Conservation (phyloP, 176 grass and related monocot species). For the Oryza rufipogon region DNA sequence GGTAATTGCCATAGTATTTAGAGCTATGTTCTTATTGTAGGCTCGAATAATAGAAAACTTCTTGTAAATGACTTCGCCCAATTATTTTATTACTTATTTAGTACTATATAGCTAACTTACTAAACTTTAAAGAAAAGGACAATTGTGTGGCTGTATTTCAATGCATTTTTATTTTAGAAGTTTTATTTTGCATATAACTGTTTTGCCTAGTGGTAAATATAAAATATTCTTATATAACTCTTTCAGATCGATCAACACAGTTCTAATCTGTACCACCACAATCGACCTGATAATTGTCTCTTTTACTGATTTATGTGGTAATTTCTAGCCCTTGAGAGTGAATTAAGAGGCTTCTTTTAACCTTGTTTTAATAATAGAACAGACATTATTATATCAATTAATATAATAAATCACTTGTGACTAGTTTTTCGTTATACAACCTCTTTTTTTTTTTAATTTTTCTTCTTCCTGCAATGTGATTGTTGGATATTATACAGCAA, state of each 20-base stretch:
- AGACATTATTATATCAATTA: neutral
- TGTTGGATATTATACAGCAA: slow-evolving; percentile 15
- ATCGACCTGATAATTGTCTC: neutral
- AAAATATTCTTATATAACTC: neutral
- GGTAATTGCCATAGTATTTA: neutral
- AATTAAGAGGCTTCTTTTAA: neutral
- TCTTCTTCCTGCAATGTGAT: slow-evolving; percentile 16
- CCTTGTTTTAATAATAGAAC: neutral
- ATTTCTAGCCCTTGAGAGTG: neutral
- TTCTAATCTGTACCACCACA: too few relatives aligned
- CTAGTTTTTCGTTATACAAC: slow-evolving; percentile 19
- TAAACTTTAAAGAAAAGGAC: neutral
- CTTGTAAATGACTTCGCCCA: neutral
- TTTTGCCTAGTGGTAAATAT: neutral
- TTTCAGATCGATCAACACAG: neutral
- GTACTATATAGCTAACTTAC: neutral
- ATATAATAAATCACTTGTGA: neutral
- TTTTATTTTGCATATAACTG: neutral
- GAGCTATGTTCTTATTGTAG: neutral
- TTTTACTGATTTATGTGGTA: neutral
- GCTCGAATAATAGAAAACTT: neutral
- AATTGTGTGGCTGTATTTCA: neutral
- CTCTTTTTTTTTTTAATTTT: neutral
- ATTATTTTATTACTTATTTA: slow-evolving; percentile 2
- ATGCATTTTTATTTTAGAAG: neutral